A percentile compares a stretch with the other conserved stretches of the same genome.
Evolutionary conservation across 306 rosid genomes (phyloP).

Genomic region (Canavalia ensiformis): DNA sequence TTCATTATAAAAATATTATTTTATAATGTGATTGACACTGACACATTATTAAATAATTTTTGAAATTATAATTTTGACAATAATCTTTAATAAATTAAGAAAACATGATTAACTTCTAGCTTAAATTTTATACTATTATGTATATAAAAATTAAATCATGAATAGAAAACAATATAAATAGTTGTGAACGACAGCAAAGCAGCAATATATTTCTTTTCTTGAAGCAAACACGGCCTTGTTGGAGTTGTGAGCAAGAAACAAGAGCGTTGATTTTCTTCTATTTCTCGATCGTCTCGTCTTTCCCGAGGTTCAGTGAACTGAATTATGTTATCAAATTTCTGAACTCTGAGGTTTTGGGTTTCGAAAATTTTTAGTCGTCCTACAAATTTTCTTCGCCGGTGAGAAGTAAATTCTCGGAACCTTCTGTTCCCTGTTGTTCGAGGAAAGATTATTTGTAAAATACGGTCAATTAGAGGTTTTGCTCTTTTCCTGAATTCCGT

Average conservation of each 20-base stretch:
- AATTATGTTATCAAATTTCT: background rate
- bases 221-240: constrained; percentile 49
- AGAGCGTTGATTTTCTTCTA: constrained; percentile 40
- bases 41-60: too few species aligned
- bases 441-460: background rate
- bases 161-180: background rate
- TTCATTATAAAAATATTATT: too few species aligned
- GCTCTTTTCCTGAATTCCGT: constrained; percentile 22
- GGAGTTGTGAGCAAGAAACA: constrained; percentile 41
- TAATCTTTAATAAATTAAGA: too few species aligned
- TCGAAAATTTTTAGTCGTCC: constrained; percentile 6
- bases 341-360: constrained; percentile 3
- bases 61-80: too few species aligned
- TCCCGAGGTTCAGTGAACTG: constrained; percentile 50
- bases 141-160: too few species aligned
- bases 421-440: constrained; percentile 3
- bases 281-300: constrained; percentile 40
- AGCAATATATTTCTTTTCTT: constrained; percentile 32
- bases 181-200: constrained; percentile 24
- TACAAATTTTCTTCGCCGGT: background rate
- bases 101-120: too few species aligned
- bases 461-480: constrained; percentile 22
- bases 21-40: too few species aligned
- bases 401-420: background rate
- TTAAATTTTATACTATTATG: too few species aligned